Evolutionary conservation across 164 flowering plant genomes (phyloP).

Genomic region (Taxillus chinensis): DNA sequence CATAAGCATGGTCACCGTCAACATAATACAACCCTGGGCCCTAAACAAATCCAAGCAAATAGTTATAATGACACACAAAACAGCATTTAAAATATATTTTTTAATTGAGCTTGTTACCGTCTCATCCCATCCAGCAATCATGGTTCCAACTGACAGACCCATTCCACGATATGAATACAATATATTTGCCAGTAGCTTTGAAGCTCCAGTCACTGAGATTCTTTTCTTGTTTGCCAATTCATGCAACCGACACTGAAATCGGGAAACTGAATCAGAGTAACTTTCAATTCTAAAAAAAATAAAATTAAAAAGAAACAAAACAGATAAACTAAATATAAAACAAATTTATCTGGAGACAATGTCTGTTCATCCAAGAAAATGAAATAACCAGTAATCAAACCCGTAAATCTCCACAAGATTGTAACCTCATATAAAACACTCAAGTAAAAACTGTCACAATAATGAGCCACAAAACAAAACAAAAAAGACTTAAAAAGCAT

Average conservation of each 20-base stretch:
- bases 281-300: too few relatives aligned
- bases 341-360: not conserved
- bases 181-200: slow-evolving; percentile 87
- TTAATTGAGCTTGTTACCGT: too few relatives aligned
- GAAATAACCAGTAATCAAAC: too few relatives aligned
- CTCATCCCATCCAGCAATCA: slow-evolving; percentile 99
- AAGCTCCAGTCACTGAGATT: slow-evolving; percentile 90
- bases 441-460: too few relatives aligned
- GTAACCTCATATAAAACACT: too few relatives aligned
- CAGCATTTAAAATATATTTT: not conserved
- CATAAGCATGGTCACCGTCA: slow-evolving; percentile 52
- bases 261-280: not conserved
- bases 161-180: slow-evolving; percentile 85
- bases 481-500: too few relatives aligned
- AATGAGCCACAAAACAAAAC: too few relatives aligned
- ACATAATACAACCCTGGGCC: slow-evolving; percentile 96
- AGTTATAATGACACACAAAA: not conserved
- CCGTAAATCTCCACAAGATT: too few relatives aligned
- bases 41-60: slow-evolving; percentile 16
- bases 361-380: not conserved
- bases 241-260: slow-evolving; percentile 73
- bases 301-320: too few relatives aligned
- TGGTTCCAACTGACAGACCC: slow-evolving; percentile 96
- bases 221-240: slow-evolving; percentile 94
- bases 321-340: too few relatives aligned